phyloP scores from a whole-genome alignment of 1,139 yeast genomes.

The Yamadazyma epiphylla region DNA sequence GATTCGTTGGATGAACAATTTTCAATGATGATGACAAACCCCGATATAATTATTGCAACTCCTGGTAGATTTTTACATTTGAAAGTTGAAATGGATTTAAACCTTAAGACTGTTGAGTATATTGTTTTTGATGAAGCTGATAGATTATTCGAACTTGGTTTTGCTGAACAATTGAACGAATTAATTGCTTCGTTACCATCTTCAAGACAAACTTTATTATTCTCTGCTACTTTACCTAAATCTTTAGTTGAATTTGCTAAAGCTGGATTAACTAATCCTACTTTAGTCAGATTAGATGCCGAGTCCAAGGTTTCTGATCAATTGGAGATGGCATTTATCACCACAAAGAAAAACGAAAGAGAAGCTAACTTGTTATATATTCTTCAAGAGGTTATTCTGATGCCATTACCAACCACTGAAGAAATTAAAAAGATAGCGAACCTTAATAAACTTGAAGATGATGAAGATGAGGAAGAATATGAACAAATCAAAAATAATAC shows the following conservation, averaged over 20 bases:
- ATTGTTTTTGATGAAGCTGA: constrained; percentile 98
- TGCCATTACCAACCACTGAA: constrained; percentile 75
- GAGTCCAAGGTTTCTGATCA: constrained; percentile 88
- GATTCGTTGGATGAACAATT: constrained; percentile 96
- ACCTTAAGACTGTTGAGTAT: constrained; percentile 77
- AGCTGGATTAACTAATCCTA: constrained; percentile 91
- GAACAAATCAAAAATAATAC: constrained; percentile 22
- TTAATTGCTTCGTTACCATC: constrained; percentile 79
- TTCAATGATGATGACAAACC: constrained; percentile 86
- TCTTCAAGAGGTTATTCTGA: constrained; percentile 77
- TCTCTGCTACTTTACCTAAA: constrained; percentile 93
- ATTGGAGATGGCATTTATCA: constrained; percentile 82
- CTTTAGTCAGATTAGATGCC: constrained; percentile 85
- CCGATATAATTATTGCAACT: constrained; percentile 93
- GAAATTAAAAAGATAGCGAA: constrained; percentile 51
- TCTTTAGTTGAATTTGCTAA: constrained; percentile 94
- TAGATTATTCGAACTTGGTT: constrained; percentile 94
- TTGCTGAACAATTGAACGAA: constrained; percentile 91
- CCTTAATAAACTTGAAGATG: constrained; percentile 45
- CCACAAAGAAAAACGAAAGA: constrained; percentile 79
- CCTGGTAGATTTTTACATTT: constrained; percentile 97
- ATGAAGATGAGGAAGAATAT: constrained; percentile 42
- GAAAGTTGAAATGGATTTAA: constrained; percentile 91
- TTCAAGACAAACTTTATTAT: constrained; percentile 79
- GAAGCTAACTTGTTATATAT: constrained; percentile 80